These are phyloP conservation scores for Eucalyptus coolabah DNA, from an alignment of 345 rosid species.

Conservation along the genomic window DNA sequence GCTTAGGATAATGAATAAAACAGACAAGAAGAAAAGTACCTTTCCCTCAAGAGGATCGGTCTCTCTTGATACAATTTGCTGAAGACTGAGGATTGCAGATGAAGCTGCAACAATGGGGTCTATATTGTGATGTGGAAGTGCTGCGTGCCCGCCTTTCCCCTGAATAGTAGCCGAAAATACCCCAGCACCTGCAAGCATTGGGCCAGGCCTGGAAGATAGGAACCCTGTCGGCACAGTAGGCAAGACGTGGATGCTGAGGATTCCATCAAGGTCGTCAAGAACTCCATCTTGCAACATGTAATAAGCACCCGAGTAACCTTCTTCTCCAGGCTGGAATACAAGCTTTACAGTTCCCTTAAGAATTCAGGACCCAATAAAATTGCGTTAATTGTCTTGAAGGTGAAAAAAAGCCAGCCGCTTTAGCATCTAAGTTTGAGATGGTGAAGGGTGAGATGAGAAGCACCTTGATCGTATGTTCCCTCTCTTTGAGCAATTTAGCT, in stretches of 20 bases:
- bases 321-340: constrained; percentile 81
- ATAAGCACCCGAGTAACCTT: constrained; percentile 59
- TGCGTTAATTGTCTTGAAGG: not conserved
- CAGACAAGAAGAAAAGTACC: constrained; percentile 8
- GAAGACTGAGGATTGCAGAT: constrained; percentile 47
- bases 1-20: not conserved
- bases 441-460: not conserved
- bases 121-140: constrained; percentile 29
- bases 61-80: constrained; percentile 66
- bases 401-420: not conserved
- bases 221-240: constrained; percentile 38
- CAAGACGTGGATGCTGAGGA: constrained; percentile 44
- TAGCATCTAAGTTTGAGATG: not conserved
- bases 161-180: constrained; percentile 27
- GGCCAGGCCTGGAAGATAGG: constrained; percentile 47
- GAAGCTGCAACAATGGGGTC: constrained; percentile 69
- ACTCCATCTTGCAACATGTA: constrained; percentile 50
- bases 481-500: constrained; percentile 49
- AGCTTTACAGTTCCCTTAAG: constrained; percentile 60
- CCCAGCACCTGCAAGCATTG: constrained; percentile 55
- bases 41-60: constrained; percentile 53
- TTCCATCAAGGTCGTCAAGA: constrained; percentile 41
- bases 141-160: constrained; percentile 59
- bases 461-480: constrained; percentile 33
- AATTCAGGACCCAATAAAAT: not conserved